phyloP scores from a whole-genome alignment of 805 yeast genomes.

The Suhomyces emberorum region DNA sequence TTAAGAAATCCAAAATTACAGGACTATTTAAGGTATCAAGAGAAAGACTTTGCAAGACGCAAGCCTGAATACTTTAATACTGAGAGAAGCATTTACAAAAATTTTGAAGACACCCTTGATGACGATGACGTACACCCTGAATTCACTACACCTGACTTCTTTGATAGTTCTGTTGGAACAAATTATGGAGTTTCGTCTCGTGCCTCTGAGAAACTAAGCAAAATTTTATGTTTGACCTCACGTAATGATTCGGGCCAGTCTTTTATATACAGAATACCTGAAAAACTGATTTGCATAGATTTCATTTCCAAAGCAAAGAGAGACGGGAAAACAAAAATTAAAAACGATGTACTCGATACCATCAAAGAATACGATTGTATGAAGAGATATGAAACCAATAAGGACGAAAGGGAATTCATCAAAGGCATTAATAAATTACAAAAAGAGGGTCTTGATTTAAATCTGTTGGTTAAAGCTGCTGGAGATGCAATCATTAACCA shows the following conservation, averaged over 20 bases:
- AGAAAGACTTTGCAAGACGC: constrained; percentile 18
- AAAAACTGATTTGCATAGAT: constrained; percentile 63
- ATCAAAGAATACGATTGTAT: constrained; percentile 24
- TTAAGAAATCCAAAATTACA: constrained; percentile 20
- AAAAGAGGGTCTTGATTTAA: constrained; percentile 37
- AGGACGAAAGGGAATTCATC: constrained; percentile 19
- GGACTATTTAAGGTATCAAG: constrained; percentile 29
- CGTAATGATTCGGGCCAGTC: constrained; percentile 21
- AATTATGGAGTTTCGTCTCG: constrained; percentile 19
- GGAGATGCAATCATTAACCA: neutral
- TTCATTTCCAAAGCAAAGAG: constrained; percentile 51
- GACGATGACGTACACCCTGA: constrained; percentile 21
- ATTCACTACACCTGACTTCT: constrained; percentile 28
- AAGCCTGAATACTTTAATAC: constrained; percentile 8
- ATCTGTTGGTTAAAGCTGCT: constrained; percentile 46
- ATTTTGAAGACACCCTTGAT: constrained; percentile 9
- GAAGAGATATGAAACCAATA: constrained; percentile 14
- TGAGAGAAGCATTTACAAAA: constrained; percentile 4
- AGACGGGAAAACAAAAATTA: constrained; percentile 28
- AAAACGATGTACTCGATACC: constrained; percentile 17
- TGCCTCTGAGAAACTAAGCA: constrained; percentile 14
- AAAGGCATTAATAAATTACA: constrained; percentile 29
- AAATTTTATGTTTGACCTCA: constrained; percentile 18
- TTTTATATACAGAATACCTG: constrained; percentile 63
- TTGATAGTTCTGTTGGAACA: constrained; percentile 19